phyloP scores from a whole-genome alignment of 1,284 basidiomycete genomes.

The Microbotryum silenes-acaulis region DNA sequence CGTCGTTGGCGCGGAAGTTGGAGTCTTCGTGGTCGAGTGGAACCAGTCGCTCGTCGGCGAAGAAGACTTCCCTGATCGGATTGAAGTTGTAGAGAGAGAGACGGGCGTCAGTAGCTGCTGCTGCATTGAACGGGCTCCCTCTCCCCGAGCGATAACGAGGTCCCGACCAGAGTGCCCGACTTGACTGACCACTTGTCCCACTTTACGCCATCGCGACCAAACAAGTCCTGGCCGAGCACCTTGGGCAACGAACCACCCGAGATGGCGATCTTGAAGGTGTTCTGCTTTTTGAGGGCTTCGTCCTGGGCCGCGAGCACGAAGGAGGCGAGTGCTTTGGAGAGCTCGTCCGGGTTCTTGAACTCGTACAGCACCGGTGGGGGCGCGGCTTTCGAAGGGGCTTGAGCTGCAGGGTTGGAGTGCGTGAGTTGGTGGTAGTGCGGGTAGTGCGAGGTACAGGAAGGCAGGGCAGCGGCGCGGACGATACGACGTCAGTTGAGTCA shows the following conservation, averaged over 20 bases:
- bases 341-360: constrained; percentile 52
- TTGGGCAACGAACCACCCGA: constrained; percentile 89
- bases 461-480: background rate
- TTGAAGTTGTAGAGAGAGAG: background rate
- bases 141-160: background rate
- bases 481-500: background rate
- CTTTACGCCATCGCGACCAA: constrained; percentile 64
- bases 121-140: too few relatives aligned
- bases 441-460: background rate
- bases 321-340: constrained; percentile 57
- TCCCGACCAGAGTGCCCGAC: background rate
- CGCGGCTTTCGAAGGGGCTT: constrained; percentile 43
- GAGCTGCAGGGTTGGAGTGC: background rate
- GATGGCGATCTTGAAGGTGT: constrained; percentile 82
- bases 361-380: constrained; percentile 62
- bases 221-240: constrained; percentile 62
- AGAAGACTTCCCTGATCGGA: constrained; percentile 80
- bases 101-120: background rate
- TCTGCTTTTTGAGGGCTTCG: constrained; percentile 78
- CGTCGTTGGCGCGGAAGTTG: constrained; percentile 72
- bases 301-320: constrained; percentile 85
- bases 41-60: constrained; percentile 93
- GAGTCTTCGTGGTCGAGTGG: constrained; percentile 86
- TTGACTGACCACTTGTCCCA: constrained; percentile 86
- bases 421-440: background rate